Conservation (phyloP, 225 moss, liverwort and hornwort species). For the Bryum argenteum region DNA sequence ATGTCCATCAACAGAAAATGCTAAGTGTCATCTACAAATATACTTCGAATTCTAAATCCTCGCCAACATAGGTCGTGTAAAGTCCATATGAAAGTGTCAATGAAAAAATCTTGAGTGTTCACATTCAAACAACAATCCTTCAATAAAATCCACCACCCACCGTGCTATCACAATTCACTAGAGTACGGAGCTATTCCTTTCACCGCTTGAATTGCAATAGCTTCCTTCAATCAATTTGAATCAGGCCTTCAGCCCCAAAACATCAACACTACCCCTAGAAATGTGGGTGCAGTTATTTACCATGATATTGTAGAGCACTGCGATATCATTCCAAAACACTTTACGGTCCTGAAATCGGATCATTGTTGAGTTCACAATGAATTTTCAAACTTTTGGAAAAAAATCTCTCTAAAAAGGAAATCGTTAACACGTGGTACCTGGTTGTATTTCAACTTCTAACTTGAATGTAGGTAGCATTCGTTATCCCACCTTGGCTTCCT, state of each 20-base stretch:
- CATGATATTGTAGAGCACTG: too few relatives aligned
- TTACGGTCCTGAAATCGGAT: too few relatives aligned
- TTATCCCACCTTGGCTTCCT: constrained; percentile 8
- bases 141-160: constrained; percentile 19
- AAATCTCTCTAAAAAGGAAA: too few relatives aligned
- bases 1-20: too few relatives aligned
- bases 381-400: too few relatives aligned
- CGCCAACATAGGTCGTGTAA: too few relatives aligned
- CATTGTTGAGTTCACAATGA: too few relatives aligned
- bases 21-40: too few relatives aligned
- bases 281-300: constrained; percentile 11
- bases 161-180: constrained; percentile 17
- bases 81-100: constrained; percentile 4
- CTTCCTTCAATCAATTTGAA: constrained; percentile 12
- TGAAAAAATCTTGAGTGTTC: not conserved
- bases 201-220: not conserved
- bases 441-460: constrained; percentile 13
- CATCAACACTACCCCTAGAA: constrained; percentile 3
- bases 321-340: too few relatives aligned
- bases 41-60: too few relatives aligned
- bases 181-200: not conserved
- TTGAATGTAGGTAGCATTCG: constrained; percentile 4
- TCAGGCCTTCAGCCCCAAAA: not conserved
- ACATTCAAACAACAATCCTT: constrained; percentile 25
- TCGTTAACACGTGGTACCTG: too few relatives aligned